These are phyloP conservation scores for Zostera marina DNA, from an alignment of 116 monocot genomes.

Conservation along the genomic window DNA sequence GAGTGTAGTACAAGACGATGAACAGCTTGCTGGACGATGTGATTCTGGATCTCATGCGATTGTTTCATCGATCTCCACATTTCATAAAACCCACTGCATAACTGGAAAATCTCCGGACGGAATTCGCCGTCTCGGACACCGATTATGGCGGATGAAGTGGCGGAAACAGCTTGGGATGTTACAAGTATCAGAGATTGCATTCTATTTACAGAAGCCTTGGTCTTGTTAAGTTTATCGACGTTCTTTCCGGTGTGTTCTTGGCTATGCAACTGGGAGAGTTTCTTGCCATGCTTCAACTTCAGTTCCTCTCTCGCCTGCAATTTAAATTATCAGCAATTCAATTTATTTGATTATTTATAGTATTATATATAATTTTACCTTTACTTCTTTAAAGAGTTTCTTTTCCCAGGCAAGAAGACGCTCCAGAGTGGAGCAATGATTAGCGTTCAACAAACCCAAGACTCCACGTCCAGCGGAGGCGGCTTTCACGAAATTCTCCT, in stretches of 20 bases:
- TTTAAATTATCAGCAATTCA: too few relatives aligned
- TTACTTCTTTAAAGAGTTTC: constrained; percentile 94
- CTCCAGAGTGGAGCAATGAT: constrained; percentile 79
- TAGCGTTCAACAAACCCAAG: constrained; percentile 66
- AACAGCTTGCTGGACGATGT: constrained; percentile 92
- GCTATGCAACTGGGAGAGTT: constrained; percentile 63
- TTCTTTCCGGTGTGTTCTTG: constrained; percentile 66
- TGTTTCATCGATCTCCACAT: constrained; percentile 95
- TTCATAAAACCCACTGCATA: constrained; percentile 71
- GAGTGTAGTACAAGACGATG: constrained; percentile 73
- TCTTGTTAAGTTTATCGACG: constrained; percentile 60
- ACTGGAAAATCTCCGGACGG: constrained; percentile 68
- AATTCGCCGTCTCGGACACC: constrained; percentile 81
- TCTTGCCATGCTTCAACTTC: constrained; percentile 88
- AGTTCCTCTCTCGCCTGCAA: constrained; percentile 66
- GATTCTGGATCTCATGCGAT: constrained; percentile 77
- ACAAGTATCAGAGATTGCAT: constrained; percentile 76
- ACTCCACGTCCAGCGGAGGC: constrained; percentile 58
- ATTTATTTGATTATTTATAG: too few relatives aligned
- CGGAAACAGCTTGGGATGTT: constrained; percentile 79
- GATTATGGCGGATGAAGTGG: constrained; percentile 81
- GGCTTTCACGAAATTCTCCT: constrained; percentile 78
- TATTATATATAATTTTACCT: too few relatives aligned
- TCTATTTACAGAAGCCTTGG: constrained; percentile 65
- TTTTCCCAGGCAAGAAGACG: constrained; percentile 95